Evolutionary conservation across 306 rosid species (phyloP).

Genomic region (Lagenaria siceraria): DNA sequence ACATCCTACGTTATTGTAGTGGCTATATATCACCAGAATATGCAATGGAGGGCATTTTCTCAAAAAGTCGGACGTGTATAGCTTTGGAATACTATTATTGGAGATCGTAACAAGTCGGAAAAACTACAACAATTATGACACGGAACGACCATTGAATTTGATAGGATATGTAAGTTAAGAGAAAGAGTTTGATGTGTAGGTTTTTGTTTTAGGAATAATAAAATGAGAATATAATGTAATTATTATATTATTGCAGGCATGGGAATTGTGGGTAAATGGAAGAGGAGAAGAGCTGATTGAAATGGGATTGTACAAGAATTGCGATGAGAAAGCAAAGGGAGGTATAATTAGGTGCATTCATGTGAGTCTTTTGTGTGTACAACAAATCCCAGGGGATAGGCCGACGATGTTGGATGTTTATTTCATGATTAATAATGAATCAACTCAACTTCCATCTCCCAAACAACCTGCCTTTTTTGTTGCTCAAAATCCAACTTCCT

Average conservation of each 20-base stretch:
- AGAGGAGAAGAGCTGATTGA: slow-evolving; percentile 19
- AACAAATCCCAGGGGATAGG: slow-evolving; percentile 24
- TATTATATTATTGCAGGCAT: no score
- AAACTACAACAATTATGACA: neutral
- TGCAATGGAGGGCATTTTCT: slow-evolving; percentile 16
- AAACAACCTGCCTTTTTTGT: slow-evolving; percentile 28
- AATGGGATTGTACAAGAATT: neutral
- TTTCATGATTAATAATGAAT: slow-evolving; percentile 18
- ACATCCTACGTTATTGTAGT: neutral
- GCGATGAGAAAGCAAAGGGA: neutral
- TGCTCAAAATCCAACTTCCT: neutral
- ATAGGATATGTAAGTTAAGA: slow-evolving; percentile 27
- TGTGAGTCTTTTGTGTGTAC: slow-evolving; percentile 28
- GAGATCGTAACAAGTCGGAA: slow-evolving; percentile 12
- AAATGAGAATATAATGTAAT: no score
- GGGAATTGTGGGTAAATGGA: slow-evolving; percentile 25
- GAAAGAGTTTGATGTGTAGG: no score
- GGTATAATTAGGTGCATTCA: slow-evolving; percentile 27
- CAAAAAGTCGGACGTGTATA: slow-evolving; percentile 13
- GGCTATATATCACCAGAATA: slow-evolving; percentile 12
- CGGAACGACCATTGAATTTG: slow-evolving; percentile 4
- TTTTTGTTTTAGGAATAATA: no score
- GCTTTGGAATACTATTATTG: slow-evolving; percentile 11
- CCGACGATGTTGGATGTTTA: slow-evolving; percentile 28
- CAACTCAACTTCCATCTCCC: slow-evolving; percentile 17